Conservation (phyloP, 2,329 filamentous ascomycete genomes). For the Claviceps lovelessii region DNA sequence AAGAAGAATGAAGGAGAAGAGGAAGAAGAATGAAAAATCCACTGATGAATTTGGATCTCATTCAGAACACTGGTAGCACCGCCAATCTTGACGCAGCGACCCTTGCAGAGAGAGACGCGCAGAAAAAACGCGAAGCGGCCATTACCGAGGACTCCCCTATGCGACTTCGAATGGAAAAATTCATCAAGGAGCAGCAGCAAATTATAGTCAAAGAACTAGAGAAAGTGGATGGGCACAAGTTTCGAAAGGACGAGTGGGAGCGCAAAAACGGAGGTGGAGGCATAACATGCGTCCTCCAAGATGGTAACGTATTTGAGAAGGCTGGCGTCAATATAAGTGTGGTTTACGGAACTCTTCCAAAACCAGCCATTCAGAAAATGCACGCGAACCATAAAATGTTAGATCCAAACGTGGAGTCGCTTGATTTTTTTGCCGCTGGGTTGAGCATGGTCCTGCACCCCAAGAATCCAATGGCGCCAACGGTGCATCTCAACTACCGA, state of each 20-base stretch:
- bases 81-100: conserved; percentile 46
- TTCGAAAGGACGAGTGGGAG: conserved; percentile 74
- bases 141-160: conserved; percentile 73
- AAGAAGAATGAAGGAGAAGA: not conserved
- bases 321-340: conserved; percentile 90
- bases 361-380: conserved; percentile 84
- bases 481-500: conserved; percentile 93
- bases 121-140: conserved; percentile 55
- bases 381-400: conserved; percentile 87
- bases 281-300: conserved; percentile 86
- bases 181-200: conserved; percentile 86
- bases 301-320: conserved; percentile 95
- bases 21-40: not conserved
- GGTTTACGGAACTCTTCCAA: conserved; percentile 82
- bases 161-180: conserved; percentile 93
- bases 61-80: conserved; percentile 26
- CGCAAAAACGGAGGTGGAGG: conserved; percentile 82
- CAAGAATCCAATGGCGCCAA: conserved; percentile 89
- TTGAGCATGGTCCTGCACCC: conserved; percentile 89
- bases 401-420: conserved; percentile 58
- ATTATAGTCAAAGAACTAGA: conserved; percentile 75
- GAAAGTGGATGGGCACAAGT: conserved; percentile 67
- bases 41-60: not conserved
- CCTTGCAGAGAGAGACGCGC: conserved; percentile 72
- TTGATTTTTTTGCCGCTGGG: conserved; percentile 92